Base-by-base conservation (phyloP, 345 rosid species). In the Schrenkiella parvula region DNA sequence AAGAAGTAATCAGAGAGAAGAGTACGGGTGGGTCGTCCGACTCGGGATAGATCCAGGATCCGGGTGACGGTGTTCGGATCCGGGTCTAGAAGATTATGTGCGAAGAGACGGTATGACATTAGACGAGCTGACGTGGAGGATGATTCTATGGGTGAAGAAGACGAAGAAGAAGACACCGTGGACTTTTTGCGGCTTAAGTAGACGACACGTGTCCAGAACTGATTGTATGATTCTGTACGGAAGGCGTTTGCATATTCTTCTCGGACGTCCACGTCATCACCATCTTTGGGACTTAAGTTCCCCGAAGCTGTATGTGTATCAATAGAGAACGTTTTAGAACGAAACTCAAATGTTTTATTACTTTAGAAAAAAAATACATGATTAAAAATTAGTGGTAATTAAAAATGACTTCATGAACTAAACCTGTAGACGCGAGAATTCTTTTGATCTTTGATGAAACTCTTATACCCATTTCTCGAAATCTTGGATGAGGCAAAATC, bases 231-330 rank as follows among this genome's bases (percentile, higher is more conserved):
- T 80, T 90, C 91, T 0, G 98, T 92, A 42, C 95, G 73, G 38
- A 90, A 90, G 17, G 98, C 95, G 9, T 87, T 84, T 48, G 93
- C 95, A 56, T 92, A 90, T 68, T 92, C 98, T 72, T 88, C 98
- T 0, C 87, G 83, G 0, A 92, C 84, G 51, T 89, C 96, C 25
- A 86, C 79, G 35, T 23, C 66, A 7, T 51, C 54, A 13, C 39
- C 63, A 6, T 29, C 29, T 42, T 26, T 34, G 55, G 77, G 65
- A 37, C 28, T 31, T 26, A 51, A 23, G 5, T 66, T 44, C 4
- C 38, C 76, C 6, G 79, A 68, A 28, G 74, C 87, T 80, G 47
- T 64, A 25, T 7, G 86, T 80, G 47, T 64, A 25, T 7, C 8
- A 8, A 44, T 8, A 58, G 6, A 50, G 22, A 25, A 75, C 46